These are phyloP conservation scores for Coemansia sp. DNA, from an alignment of 192 early-diverging fungal genomes.

Conservation along the genomic window DNA sequence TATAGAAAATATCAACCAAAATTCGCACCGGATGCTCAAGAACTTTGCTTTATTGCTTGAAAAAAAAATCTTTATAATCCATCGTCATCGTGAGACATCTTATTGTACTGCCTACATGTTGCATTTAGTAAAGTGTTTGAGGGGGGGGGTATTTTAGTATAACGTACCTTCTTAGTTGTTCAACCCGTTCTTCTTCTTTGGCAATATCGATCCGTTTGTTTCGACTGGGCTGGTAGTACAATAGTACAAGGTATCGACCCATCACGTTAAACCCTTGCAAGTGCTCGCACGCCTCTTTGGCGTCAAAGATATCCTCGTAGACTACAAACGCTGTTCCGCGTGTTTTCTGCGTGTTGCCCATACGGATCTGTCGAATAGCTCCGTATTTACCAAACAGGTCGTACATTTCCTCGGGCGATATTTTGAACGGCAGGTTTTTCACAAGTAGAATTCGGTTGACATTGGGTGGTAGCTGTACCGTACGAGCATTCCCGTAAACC, in stretches of 20 bases:
- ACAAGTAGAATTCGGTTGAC: slow-evolving; percentile 95
- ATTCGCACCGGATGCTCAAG: slow-evolving; percentile 34
- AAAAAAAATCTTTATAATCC: neutral
- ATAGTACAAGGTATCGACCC: slow-evolving; percentile 90
- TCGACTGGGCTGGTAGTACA: slow-evolving; percentile 81
- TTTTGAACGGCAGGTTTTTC: slow-evolving; percentile 95
- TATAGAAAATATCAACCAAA: slow-evolving; percentile 43
- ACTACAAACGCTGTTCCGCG: slow-evolving; percentile 95
- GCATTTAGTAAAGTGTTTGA: neutral
- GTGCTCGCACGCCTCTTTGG: slow-evolving; percentile 95
- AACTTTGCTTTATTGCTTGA: slow-evolving; percentile 37
- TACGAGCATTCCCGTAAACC: slow-evolving; percentile 39
- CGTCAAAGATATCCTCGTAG: slow-evolving; percentile 97
- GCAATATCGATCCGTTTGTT: slow-evolving; percentile 77
- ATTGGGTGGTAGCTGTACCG: slow-evolving; percentile 82
- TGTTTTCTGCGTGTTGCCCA: slow-evolving; percentile 80
- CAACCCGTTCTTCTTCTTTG: slow-evolving; percentile 71
- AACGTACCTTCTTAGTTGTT: slow-evolving; percentile 67
- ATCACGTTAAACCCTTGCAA: slow-evolving; percentile 95
- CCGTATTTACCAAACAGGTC: slow-evolving; percentile 98
- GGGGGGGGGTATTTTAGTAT: no score
- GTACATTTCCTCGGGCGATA: slow-evolving; percentile 94
- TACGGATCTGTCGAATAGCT: slow-evolving; percentile 88
- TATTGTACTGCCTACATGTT: slow-evolving; percentile 36
- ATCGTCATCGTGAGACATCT: slow-evolving; percentile 28